Evolutionary conservation across 805 yeast species (phyloP).

Genomic region (Zygosaccharomyces bailii): DNA sequence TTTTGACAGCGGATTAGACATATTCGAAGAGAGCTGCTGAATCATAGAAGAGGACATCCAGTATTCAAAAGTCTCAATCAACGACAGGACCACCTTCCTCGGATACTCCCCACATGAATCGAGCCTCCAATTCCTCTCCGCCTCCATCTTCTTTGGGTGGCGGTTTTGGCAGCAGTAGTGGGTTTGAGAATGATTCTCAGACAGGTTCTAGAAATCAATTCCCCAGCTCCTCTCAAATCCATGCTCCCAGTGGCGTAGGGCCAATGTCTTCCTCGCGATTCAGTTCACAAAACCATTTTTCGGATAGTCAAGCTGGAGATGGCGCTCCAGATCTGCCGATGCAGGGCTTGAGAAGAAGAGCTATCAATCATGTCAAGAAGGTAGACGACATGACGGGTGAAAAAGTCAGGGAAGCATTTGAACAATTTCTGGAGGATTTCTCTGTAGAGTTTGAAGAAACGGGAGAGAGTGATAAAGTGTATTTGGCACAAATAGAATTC

Average conservation of each 20-base stretch:
- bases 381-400: conserved; percentile 92
- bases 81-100: conserved; percentile 29
- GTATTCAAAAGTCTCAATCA: neutral
- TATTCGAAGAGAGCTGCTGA: neutral
- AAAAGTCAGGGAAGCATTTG: conserved; percentile 87
- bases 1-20: no score
- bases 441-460: conserved; percentile 38
- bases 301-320: conserved; percentile 20
- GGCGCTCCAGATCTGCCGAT: conserved; percentile 26
- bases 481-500: conserved; percentile 74
- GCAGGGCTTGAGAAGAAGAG: conserved; percentile 46
- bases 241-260: conserved; percentile 11
- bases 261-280: conserved; percentile 20
- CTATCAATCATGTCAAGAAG: conserved; percentile 69
- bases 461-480: conserved; percentile 49
- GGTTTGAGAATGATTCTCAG: conserved; percentile 29
- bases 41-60: neutral
- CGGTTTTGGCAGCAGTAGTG: conserved; percentile 31
- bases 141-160: conserved; percentile 34
- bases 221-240: conserved; percentile 32
- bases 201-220: conserved; percentile 28
- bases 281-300: conserved; percentile 25
- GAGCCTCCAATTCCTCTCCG: conserved; percentile 28
- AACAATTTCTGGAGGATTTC: conserved; percentile 71
- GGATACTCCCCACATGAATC: conserved; percentile 20